Conservation (phyloP, 169 alveolate genomes). For the Plasmodium cynomolgi region DNA sequence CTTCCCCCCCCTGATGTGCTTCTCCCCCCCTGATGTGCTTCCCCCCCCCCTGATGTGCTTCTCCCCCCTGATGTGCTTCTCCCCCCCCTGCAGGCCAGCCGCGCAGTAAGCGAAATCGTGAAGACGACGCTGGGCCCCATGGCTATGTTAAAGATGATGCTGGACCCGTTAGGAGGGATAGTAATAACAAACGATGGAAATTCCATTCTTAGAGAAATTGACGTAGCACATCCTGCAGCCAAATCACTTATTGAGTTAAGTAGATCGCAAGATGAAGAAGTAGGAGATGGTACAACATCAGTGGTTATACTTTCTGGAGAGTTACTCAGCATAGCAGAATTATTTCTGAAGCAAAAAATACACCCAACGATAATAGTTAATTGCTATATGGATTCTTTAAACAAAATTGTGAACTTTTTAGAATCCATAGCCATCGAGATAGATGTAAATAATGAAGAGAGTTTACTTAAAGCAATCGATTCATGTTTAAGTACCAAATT, state of each 20-base stretch:
- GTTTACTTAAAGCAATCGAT: constrained; percentile 86
- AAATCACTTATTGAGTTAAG: constrained; percentile 97
- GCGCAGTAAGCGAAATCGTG: constrained; percentile 97
- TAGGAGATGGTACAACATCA: constrained; percentile 99
- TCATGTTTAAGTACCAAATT: constrained; percentile 94
- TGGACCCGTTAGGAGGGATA: constrained; percentile 99
- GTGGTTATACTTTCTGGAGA: constrained; percentile 98
- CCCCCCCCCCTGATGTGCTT: too few species aligned
- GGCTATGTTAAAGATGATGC: constrained; percentile 98
- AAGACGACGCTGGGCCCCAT: constrained; percentile 99
- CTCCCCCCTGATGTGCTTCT: not conserved
- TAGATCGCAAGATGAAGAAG: constrained; percentile 99
- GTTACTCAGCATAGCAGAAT: constrained; percentile 95
- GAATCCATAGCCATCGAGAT: constrained; percentile 91
- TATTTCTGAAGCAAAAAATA: constrained; percentile 93
- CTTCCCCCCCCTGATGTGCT: too few species aligned
- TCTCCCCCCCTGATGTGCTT: too few species aligned
- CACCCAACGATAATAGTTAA: constrained; percentile 97
- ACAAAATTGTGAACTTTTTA: constrained; percentile 90
- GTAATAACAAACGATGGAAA: constrained; percentile 98
- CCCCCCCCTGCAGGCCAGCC: constrained; percentile 91
- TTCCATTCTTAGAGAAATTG: constrained; percentile 98
- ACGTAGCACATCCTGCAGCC: constrained; percentile 99
- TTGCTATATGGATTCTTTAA: constrained; percentile 95
- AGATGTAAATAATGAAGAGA: constrained; percentile 89